Evolutionary conservation across 306 rosid species (phyloP), one percentile per base, ranked within the genome.

Genomic region (Begonia peltatifolia): DNA sequence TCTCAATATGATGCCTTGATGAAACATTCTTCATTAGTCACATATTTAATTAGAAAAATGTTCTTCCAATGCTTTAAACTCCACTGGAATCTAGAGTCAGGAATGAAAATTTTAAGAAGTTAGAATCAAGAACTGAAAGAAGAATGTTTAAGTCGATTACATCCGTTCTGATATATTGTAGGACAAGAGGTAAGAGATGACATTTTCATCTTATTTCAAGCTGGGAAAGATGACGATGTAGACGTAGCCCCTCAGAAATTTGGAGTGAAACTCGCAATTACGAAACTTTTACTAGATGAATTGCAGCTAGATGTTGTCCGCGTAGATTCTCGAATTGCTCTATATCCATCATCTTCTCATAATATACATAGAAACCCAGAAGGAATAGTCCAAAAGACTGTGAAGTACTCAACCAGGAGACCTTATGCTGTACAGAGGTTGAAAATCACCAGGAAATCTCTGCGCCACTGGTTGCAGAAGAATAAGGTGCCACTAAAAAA

Each of bases 161-260:
- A 30, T 7, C 38, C 4, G 23, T 6, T 7, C 1, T 6, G 8
- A 30, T 30, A 30, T 30, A 6, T 43, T n/a, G 61, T 82, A 85
- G 99, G 92, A 41, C 71, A 68, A 65, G 50, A 76, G 5, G 77
- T 83, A 52, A 80, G 78, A 57, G 84, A 80, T 55, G 97, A 90
- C 73, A 72, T 85, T 57, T 58, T 80, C 68, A 85, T 85, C 71
- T 64, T 80, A 77, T 70, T 90, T 52, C 92, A 90, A 74, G 76
- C 66, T 60, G 65, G 69, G 16, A 71, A 76, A 75, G 74, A 55
- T 57, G 77, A 63, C 38, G 38, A 4, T n/a, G 71, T 68, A 57
- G 71, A 50, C 38, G 66, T 67, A 61, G 44, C 70, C 12, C 59
- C 56, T 58, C 61, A 71, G 36, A 62, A 71, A 63, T 53, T 54